Evolutionary conservation across 257 asterid genomes (phyloP).

Genomic region (Nyctanthes arbortristis): DNA sequence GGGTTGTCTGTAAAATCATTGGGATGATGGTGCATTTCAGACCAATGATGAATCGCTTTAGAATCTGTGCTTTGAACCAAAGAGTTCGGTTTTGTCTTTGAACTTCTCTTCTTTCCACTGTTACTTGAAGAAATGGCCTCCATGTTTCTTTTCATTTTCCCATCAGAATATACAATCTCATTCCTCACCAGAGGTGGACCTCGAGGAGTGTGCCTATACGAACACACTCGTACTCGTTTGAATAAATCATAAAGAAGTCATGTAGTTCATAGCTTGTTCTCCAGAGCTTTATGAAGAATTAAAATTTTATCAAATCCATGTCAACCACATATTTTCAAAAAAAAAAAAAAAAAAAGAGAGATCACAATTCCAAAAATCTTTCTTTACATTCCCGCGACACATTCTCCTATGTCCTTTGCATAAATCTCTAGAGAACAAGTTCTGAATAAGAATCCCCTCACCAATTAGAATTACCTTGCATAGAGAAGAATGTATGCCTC

Average conservation of each 20-base stretch:
- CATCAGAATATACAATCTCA: constrained; percentile 27
- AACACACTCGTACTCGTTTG: neutral
- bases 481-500: constrained; percentile 55
- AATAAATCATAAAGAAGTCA: neutral
- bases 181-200: constrained; percentile 25
- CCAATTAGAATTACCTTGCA: constrained; percentile 32
- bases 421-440: too few species aligned
- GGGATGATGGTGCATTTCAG: constrained; percentile 22
- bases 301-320: too few species aligned
- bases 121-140: constrained; percentile 44
- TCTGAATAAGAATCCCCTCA: neutral
- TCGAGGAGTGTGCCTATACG: constrained; percentile 18
- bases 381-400: too few species aligned
- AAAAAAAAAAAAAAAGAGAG: too few species aligned
- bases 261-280: too few species aligned
- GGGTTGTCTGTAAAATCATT: constrained; percentile 15
- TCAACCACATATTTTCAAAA: too few species aligned
- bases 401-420: too few species aligned
- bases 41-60: constrained; percentile 20
- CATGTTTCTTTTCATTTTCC: constrained; percentile 30
- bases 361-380: too few species aligned
- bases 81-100: constrained; percentile 31
- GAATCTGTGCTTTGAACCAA: constrained; percentile 22
- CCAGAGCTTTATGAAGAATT: too few species aligned
- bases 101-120: constrained; percentile 35